A percentile compares a stretch with the other conserved stretches of the same genome.
These are phyloP conservation scores for Phytophthora tubulina DNA, from an alignment of 352 stramenopile genomes.

Conservation along the genomic window DNA sequence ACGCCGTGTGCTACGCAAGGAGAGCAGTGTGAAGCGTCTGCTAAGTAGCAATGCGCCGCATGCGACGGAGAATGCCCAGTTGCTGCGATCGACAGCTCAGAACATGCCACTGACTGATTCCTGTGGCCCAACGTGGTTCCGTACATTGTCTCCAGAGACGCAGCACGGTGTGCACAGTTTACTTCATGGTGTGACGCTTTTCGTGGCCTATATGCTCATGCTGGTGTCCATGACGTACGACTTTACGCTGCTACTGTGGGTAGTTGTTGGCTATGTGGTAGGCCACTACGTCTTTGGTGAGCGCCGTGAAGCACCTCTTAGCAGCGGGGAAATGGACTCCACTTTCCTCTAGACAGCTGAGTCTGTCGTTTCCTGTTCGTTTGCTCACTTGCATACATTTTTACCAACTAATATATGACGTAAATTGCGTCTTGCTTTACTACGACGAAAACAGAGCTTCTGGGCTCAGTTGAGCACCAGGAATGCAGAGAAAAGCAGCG, in stretches of 20 bases:
- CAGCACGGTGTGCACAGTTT: slow-evolving; percentile 63
- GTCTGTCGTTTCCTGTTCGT: slow-evolving; percentile 11
- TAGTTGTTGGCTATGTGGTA: slow-evolving; percentile 63
- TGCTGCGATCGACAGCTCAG: slow-evolving; percentile 55
- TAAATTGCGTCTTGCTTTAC: slow-evolving; percentile 10
- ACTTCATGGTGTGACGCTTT: slow-evolving; percentile 68
- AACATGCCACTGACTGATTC: slow-evolving; percentile 42
- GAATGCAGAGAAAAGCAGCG: slow-evolving; percentile 13
- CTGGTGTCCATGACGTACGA: slow-evolving; percentile 87
- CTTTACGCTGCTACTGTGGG: slow-evolving; percentile 63
- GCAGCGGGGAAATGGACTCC: slow-evolving; percentile 33
- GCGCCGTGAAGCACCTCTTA: slow-evolving; percentile 54
- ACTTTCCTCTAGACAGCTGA: slow-evolving; percentile 35
- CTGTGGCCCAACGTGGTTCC: slow-evolving; percentile 65
- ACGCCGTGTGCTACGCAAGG: slow-evolving; percentile 70
- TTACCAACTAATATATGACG: slow-evolving; percentile 36
- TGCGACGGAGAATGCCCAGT: slow-evolving; percentile 46
- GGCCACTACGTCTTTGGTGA: slow-evolving; percentile 80
- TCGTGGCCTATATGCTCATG: slow-evolving; percentile 85
- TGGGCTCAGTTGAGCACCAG: slow-evolving; percentile 6
- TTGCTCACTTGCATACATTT: slow-evolving; percentile 15
- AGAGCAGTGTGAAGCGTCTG: slow-evolving; percentile 64
- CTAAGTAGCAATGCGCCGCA: slow-evolving; percentile 21
- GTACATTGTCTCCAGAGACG: slow-evolving; percentile 54
- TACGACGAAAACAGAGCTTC: slow-evolving; percentile 7